phyloP scores from a whole-genome alignment of 2,329 filamentous ascomycete genomes.

The Herpotrichia juniperi region DNA sequence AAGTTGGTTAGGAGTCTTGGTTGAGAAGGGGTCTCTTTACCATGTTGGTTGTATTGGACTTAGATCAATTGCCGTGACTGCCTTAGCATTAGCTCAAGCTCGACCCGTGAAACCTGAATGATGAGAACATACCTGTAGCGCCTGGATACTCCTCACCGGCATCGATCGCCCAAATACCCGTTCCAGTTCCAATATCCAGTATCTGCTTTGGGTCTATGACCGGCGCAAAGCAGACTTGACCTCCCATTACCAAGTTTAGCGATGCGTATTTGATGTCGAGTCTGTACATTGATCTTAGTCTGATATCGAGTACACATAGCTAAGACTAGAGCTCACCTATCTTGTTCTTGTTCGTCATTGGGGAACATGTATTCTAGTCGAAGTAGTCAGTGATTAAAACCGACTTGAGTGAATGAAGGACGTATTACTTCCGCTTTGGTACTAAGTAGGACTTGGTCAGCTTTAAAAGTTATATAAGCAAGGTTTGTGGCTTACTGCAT shows the following conservation, averaged over 20 bases:
- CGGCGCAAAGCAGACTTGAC: conserved; percentile 31
- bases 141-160: conserved; percentile 34
- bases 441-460: neutral
- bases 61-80: conserved; percentile 36
- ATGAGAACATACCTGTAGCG: conserved; percentile 3
- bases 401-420: neutral
- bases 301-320: neutral
- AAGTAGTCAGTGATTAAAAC: neutral
- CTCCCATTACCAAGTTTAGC: conserved; percentile 20
- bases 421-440: conserved; percentile 20
- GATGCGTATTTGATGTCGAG: conserved; percentile 30
- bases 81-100: neutral
- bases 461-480: neutral
- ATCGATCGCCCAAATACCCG: conserved; percentile 44
- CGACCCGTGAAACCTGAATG: neutral
- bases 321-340: conserved; percentile 15
- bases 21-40: neutral
- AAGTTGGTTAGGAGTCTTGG: neutral
- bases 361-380: conserved; percentile 26
- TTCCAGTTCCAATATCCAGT: conserved; percentile 39
- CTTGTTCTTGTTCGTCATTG: conserved; percentile 33
- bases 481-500: conserved; percentile 17
- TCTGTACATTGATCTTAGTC: neutral
- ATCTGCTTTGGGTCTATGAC: conserved; percentile 31
- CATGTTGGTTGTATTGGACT: conserved; percentile 42